Conservation (phyloP, 31 red algal genomes). For the Pterothamnion heteromorphum region DNA sequence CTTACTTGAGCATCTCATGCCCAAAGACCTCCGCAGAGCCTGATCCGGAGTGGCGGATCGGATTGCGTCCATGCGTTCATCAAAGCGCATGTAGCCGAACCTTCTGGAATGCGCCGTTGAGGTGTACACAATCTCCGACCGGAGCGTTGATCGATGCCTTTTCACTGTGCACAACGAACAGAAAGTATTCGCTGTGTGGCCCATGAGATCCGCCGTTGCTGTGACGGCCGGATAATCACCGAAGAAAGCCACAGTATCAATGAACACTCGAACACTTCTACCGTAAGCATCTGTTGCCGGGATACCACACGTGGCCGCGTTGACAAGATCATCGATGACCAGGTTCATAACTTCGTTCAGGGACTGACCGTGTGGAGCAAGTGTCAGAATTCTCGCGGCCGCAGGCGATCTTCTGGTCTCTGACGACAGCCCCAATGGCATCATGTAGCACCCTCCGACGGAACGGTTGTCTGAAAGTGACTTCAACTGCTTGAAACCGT, state of each 20-base stretch:
- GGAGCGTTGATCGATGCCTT: no score
- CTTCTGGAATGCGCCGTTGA: no score
- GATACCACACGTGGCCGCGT: neutral
- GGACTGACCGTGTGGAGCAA: neutral
- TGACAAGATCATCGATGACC: neutral
- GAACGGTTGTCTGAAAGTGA: neutral
- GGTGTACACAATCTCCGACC: no score
- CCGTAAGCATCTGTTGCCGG: neutral
- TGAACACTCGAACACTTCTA: neutral
- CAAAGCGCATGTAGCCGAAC: no score
- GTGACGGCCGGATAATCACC: neutral
- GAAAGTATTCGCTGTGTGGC: neutral
- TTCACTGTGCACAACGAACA: no score
- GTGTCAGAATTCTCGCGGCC: no score
- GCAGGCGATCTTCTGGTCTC: neutral
- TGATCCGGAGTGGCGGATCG: no score
- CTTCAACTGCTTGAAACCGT: no score
- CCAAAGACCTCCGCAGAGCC: no score
- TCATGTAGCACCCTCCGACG: neutral
- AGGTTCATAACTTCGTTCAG: neutral
- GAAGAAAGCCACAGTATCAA: neutral
- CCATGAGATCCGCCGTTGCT: neutral
- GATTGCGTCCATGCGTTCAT: no score
- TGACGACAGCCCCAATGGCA: neutral
- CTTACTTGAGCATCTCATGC: no score